Evolutionary conservation across 441 rosid genomes (phyloP).

Genomic region (Croton laevigatus): DNA sequence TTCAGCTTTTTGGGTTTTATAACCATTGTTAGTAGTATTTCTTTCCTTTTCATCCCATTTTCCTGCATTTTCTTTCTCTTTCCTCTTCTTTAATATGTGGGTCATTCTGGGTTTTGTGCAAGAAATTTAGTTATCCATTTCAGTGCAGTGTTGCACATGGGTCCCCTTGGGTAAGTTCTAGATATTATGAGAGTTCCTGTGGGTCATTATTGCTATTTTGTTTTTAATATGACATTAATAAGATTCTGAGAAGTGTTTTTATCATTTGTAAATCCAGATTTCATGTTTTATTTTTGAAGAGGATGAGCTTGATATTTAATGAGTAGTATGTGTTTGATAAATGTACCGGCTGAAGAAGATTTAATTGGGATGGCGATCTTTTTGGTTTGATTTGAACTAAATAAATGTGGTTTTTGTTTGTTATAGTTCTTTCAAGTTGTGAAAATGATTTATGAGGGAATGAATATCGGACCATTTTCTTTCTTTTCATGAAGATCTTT

Average conservation of each 20-base stretch:
- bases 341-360: slow-evolving; percentile 5
- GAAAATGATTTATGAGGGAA: neutral
- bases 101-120: slow-evolving; percentile 14
- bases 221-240: slow-evolving; percentile 15
- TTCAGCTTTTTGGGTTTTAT: slow-evolving; percentile 16
- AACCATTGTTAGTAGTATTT: slow-evolving; percentile 3
- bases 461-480: slow-evolving; percentile 16
- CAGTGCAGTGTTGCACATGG: slow-evolving; percentile 26
- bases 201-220: slow-evolving; percentile 17
- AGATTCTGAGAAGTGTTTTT: slow-evolving; percentile 14
- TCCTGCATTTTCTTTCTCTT: neutral
- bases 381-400: slow-evolving; percentile 2
- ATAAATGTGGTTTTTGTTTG: neutral
- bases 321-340: slow-evolving; percentile 13
- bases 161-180: slow-evolving; percentile 24
- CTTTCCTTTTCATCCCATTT: neutral
- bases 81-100: neutral
- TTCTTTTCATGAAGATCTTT: slow-evolving; percentile 1
- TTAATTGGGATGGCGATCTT: slow-evolving; percentile 10
- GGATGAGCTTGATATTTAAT: slow-evolving; percentile 10
- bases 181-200: slow-evolving; percentile 28
- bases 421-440: neutral
- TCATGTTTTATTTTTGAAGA: neutral
- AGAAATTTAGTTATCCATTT: slow-evolving; percentile 19
- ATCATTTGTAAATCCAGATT: slow-evolving; percentile 20